Evolutionary conservation across 192 early-diverging fungal genomes (phyloP), one percentile per base, ranked within the genome.

Genomic region (Physocladia obscura): DNA sequence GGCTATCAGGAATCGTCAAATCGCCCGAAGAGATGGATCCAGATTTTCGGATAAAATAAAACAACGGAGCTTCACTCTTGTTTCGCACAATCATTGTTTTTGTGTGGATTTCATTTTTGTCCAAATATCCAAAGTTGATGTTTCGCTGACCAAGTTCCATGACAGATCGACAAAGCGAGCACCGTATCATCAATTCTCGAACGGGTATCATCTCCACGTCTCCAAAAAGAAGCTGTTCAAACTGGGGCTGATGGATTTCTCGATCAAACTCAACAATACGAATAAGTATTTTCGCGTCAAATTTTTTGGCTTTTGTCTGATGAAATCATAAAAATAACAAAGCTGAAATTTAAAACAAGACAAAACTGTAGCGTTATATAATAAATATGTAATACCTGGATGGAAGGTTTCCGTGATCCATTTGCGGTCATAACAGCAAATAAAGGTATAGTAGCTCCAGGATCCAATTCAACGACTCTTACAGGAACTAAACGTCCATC

Each of bases 111-210:
- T 94, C 92, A 47, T 89, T 88, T 62, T 81, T 84, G 74, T 97
- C 93, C 58, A 97, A 82, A 24, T 85, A 82, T 32, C 97, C 97
- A 78, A 99, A 96, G 59, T 98, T 98, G 79, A 97, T 97, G 76
- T 95, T 92, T 71, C 92, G 93, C 73, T 99, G 97, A 22, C 94
- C 94, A 1, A 99, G 76, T 39, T 95, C 94, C 84, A 99, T 93
- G 39, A 91, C 81, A 3, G 93, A 91, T 27, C 90, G 81, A 63
- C 89, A 92, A 24, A 98, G 81, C 2, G 91, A 87, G 6, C 91
- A 89, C 40, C 94, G 88, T 1, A 99, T 81, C 75, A 99, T 83
- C 31, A 99, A 84, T 75, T 98, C 93, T 1, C 97, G 89, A 27
- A 95, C 82, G 11, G 97, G 95, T 51, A 94, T 92, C 8, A 68